Evolutionary conservation across 2,329 filamentous ascomycete genomes (phyloP).

Genomic region (Xylariaceae sp.): DNA sequence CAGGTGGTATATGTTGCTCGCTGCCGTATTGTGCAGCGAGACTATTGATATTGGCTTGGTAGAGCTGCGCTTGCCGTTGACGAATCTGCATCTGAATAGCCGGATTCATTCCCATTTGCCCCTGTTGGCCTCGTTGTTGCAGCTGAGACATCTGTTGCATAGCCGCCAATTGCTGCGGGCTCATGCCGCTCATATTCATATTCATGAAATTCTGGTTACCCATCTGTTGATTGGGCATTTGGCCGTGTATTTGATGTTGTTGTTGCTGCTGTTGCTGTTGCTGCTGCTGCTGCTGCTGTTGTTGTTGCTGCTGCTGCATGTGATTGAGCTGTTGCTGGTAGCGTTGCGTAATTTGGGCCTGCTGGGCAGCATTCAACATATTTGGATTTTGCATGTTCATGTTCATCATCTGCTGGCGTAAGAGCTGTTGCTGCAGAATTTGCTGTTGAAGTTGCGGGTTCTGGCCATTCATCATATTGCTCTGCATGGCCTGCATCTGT

Average conservation of each 20-base stretch:
- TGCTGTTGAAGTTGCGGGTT: conserved; percentile 35
- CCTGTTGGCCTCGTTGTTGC: conserved; percentile 14
- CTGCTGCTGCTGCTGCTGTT: conserved; percentile 31
- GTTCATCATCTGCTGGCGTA: conserved; percentile 38
- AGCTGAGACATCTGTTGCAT: conserved; percentile 29
- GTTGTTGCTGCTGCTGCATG: conserved; percentile 26
- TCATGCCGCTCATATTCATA: conserved; percentile 31
- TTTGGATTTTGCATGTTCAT: conserved; percentile 33
- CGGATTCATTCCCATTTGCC: conserved; percentile 1
- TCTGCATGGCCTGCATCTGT: conserved; percentile 25
- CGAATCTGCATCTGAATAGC: conserved; percentile 27
- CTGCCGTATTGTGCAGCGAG: conserved; percentile 36
- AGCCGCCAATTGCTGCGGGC: conserved; percentile 24
- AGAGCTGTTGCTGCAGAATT: conserved; percentile 37
- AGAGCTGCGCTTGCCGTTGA: conserved; percentile 34
- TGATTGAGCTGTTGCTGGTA: conserved; percentile 30
- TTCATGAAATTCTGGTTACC: conserved; percentile 40
- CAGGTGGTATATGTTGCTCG: conserved; percentile 41
- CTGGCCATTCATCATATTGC: conserved; percentile 27
- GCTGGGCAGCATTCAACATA: conserved; percentile 34
- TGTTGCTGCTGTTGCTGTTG: conserved; percentile 41
- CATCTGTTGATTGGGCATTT: conserved; percentile 37
- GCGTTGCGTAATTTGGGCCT: conserved; percentile 33
- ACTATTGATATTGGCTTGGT: conserved; percentile 31
- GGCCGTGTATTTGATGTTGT: conserved; percentile 34